phyloP scores from a whole-genome alignment of 106 monocot genomes.

The Acanthochlamys bracteata region DNA sequence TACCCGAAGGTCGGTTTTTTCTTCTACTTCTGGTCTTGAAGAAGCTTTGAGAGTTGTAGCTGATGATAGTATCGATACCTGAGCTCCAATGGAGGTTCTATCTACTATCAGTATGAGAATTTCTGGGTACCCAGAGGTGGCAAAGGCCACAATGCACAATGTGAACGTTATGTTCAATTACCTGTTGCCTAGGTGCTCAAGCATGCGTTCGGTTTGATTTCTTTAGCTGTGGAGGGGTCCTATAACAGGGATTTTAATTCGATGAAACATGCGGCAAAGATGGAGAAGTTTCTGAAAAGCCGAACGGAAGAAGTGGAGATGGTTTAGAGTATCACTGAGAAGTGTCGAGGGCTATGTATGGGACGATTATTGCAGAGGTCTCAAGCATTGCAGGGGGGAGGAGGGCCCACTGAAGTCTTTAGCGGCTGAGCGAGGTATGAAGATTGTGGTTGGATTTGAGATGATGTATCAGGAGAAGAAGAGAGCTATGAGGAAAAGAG shows the following conservation, averaged over 20 bases:
- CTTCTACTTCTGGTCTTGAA: slow-evolving; percentile 18
- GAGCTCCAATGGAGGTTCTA: slow-evolving; percentile 52
- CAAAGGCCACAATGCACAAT: slow-evolving; percentile 50
- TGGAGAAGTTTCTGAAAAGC: slow-evolving; percentile 59
- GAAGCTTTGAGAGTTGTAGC: slow-evolving; percentile 37
- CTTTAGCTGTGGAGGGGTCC: slow-evolving; percentile 79
- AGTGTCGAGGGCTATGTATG: slow-evolving; percentile 98
- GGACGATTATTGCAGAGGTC: slow-evolving; percentile 82
- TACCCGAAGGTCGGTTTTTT: slow-evolving; percentile 28
- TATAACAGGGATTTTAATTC: slow-evolving; percentile 87
- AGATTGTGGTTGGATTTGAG: slow-evolving; percentile 95
- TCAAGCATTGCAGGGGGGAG: slow-evolving; percentile 56
- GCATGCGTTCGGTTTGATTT: slow-evolving; percentile 71
- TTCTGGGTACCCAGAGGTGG: slow-evolving; percentile 49
- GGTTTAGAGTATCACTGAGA: slow-evolving; percentile 37
- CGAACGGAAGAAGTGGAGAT: slow-evolving; percentile 38
- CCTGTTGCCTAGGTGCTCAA: slow-evolving; percentile 79
- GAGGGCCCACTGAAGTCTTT: slow-evolving; percentile 32
- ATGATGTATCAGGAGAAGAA: slow-evolving; percentile 96
- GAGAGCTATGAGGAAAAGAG: slow-evolving; percentile 41
- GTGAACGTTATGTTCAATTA: slow-evolving; percentile 58
- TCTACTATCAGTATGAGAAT: slow-evolving; percentile 23
- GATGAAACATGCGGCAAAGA: slow-evolving; percentile 76
- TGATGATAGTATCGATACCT: slow-evolving; percentile 25
- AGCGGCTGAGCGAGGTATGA: slow-evolving; percentile 91